Evolutionary conservation across 139 green algal genomes (phyloP).

Genomic region (Chlamydomonas incerta): DNA sequence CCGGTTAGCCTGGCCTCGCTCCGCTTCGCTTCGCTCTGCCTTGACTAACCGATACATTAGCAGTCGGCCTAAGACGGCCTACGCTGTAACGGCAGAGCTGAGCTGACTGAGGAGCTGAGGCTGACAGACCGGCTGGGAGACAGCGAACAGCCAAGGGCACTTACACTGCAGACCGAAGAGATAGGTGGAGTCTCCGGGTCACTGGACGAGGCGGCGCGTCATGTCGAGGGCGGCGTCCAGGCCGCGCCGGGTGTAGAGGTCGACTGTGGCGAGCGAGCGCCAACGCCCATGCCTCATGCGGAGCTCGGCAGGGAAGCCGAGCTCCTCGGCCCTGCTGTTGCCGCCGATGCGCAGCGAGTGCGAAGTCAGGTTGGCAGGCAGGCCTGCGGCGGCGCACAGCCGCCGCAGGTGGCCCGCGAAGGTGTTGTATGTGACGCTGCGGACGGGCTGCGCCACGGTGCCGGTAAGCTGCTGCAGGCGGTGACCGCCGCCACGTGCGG

Average conservation of each 20-base stretch:
- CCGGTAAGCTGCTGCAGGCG: background rate
- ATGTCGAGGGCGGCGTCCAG: background rate
- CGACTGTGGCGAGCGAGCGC: background rate
- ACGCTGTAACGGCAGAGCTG: too few relatives aligned
- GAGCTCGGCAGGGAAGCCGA: background rate
- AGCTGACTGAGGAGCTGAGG: too few relatives aligned
- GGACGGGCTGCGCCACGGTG: background rate
- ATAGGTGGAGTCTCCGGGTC: background rate
- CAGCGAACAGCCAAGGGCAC: too few relatives aligned
- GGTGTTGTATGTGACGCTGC: background rate
- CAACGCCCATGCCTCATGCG: constrained; percentile 2
- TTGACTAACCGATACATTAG: too few relatives aligned
- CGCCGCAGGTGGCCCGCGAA: background rate
- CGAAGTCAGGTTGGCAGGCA: background rate
- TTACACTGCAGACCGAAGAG: background rate
- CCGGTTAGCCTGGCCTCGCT: too few relatives aligned
- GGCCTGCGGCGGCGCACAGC: background rate
- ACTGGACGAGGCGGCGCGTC: background rate
- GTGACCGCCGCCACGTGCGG: background rate
- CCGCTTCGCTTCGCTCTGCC: too few relatives aligned
- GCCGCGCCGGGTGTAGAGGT: constrained; percentile 8
- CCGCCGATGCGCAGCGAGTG: constrained; percentile 18
- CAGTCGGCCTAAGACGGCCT: too few relatives aligned
- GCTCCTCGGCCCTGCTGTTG: background rate
- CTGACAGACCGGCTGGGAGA: too few relatives aligned